Conservation (phyloP, 768 basidiomycete species). For the Jaapia argillacea region DNA sequence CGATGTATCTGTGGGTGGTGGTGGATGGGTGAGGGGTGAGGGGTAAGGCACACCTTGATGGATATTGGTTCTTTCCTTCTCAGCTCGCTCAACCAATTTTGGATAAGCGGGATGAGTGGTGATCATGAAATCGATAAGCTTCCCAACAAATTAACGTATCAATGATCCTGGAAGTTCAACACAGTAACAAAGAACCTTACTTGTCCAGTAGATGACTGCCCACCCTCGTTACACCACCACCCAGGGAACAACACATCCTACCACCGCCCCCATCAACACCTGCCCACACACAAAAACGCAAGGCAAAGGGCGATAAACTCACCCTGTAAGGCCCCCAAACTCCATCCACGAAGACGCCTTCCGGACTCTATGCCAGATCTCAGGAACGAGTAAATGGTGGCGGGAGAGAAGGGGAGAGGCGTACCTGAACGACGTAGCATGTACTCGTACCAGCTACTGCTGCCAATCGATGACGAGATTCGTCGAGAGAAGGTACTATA, state of each 20-base stretch:
- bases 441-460: slow-evolving; percentile 95
- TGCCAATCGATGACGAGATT: slow-evolving; percentile 76
- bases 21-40: not conserved
- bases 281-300: slow-evolving; percentile 2
- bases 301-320: slow-evolving; percentile 4
- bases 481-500: slow-evolving; percentile 51
- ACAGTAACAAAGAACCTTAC: slow-evolving; percentile 22
- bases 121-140: slow-evolving; percentile 93
- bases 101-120: slow-evolving; percentile 84
- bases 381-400: not conserved
- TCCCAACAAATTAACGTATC: slow-evolving; percentile 3
- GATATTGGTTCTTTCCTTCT: slow-evolving; percentile 47
- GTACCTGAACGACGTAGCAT: slow-evolving; percentile 86
- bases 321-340: slow-evolving; percentile 91
- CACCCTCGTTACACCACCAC: slow-evolving; percentile 99
- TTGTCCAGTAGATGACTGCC: slow-evolving; percentile 97
- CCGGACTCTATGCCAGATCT: slow-evolving; percentile 44
- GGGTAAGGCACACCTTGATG: slow-evolving; percentile 35
- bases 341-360: slow-evolving; percentile 81
- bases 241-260: slow-evolving; percentile 84
- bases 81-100: slow-evolving; percentile 53
- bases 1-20: not conserved
- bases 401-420: slow-evolving; percentile 4
- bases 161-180: not conserved
- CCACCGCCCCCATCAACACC: slow-evolving; percentile 9